Evolutionary conservation across 805 yeast genomes (phyloP), one percentile per base, ranked within the genome.

Genomic region (Phaffomyces antillensis): DNA sequence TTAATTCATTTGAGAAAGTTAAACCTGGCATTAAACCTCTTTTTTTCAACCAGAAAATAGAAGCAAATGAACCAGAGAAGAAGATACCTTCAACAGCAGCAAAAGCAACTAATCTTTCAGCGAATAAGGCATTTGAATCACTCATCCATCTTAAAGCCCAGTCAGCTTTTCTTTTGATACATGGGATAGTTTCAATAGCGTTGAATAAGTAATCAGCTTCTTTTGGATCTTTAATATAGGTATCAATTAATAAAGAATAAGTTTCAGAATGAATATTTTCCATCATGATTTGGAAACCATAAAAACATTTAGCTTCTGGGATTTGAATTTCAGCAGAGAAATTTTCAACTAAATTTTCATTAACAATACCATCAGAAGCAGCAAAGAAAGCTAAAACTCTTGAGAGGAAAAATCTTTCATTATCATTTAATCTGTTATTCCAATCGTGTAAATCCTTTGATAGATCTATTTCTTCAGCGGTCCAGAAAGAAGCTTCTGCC

Each of bases 401-500:
- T 15, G 96, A 86, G 56, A 91, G 75, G 68, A 91, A 91, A 71
- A 70, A 93, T 60, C 95, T 80, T 75, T 91, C 99, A 65, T 90
- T 91, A 46, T 86, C 93, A 63, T 75, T 90, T 73, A 91, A 73
- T 61, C 75, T 74, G 71, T 84, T 78, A 65, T 87, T 90, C 99
- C 99, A 91, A 72, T 91, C 99, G 59, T 77, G 77, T 49, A 76
- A 63, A 67, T 91, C 99, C 74, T 91, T 93, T 45, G 95, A 82
- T 53, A 91, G 78, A 69, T 91, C 99, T 54, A 91, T 89, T 72
- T 93, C 99, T 73, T 91, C 99, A 40, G 98, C 97, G 36, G 98
- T 93, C 99, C 99, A 91, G 77, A 91, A 91, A 7, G 98, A 91
- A 15, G 99, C 99, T 75, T 93, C 99, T 42, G 98, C 97, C 71